Evolutionary conservation across 2,329 filamentous ascomycete genomes (phyloP).

Genomic region (Diaporthe destruens): DNA sequence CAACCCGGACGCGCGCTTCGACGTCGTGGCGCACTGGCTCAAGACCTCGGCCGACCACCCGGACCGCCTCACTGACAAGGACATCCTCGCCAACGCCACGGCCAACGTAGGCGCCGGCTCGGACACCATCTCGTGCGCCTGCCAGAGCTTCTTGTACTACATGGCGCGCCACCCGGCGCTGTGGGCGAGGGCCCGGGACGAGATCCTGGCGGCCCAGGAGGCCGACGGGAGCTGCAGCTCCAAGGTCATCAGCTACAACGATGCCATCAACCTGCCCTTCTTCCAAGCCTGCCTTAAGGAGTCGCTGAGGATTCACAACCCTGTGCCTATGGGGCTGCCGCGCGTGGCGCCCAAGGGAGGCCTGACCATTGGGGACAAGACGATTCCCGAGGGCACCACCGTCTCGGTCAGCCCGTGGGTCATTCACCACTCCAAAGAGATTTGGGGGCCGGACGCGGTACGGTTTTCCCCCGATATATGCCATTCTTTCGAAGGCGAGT

Average conservation of each 20-base stretch:
- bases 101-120: conserved; percentile 45
- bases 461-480: background rate
- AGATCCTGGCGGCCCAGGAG: conserved; percentile 44
- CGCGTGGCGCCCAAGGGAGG: conserved; percentile 47
- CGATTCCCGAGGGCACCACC: conserved; percentile 48
- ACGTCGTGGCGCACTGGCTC: conserved; percentile 48
- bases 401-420: conserved; percentile 47
- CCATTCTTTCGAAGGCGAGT: background rate
- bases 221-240: conserved; percentile 39
- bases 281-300: conserved; percentile 53
- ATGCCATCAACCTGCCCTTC: conserved; percentile 50
- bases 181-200: conserved; percentile 42
- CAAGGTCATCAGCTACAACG: conserved; percentile 44
- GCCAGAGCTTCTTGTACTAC: conserved; percentile 47
- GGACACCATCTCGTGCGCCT: conserved; percentile 45
- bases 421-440: conserved; percentile 47
- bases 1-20: conserved; percentile 46
- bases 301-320: conserved; percentile 48
- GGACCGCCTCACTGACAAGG: conserved; percentile 43
- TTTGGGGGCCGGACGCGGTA: conserved; percentile 45
- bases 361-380: conserved; percentile 45
- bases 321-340: conserved; percentile 48
- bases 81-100: conserved; percentile 43
- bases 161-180: conserved; percentile 44
- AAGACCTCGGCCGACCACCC: conserved; percentile 41